Evolutionary conservation across 2,329 filamentous ascomycete species (phyloP), one percentile per base, ranked within the genome.

Genomic region (Tothia fuscella): DNA sequence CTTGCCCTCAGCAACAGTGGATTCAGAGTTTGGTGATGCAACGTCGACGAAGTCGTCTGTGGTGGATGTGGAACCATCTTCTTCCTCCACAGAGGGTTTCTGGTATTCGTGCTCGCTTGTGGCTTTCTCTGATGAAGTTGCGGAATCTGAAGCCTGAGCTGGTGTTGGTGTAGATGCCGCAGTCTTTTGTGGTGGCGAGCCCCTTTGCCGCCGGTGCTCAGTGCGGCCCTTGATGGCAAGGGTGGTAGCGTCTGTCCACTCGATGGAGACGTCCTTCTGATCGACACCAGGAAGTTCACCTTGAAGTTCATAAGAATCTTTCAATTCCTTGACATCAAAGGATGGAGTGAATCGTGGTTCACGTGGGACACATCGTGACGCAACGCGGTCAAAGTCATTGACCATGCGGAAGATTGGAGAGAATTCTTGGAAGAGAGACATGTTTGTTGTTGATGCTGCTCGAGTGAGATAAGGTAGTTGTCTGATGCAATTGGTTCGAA

Each of bases 251-350:
- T 89, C 82, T 45, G 76, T 78, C 68, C 88, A 89, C 56, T 89
- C 82, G 56, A 89, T 82, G 56, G 72, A 67, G 54, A 91, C 67
- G 53, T 87, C 68, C 51, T 83, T 76, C 63, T 84, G 82, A 48
- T 74, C 72, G 51, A 88, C 68, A 42, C 84, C 84, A 0, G 83
- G 79, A 5, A 89, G 74, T 61, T 89, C 83, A 53, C 83, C 84
- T 52, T 88, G 76, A 16, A 89, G 78, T 61, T 89, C 79, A 56
- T 86, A 89, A 48, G 66, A 58, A 5, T 75, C 62, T 46, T 72
- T 71, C 10, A 72, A 74, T 65, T 91, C 84, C 57, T 74, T 78
- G 47, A 88, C 70, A 53, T 89, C 83, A 55, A 89, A 89, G 61
- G 78, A 81, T 42, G 83, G 84, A 12, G 22, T 28, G 20, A 19